Evolutionary conservation across 108 stramenopile genomes (phyloP), one percentile per base, ranked within the genome.

Genomic region (Cyclostephanos invisitatus): DNA sequence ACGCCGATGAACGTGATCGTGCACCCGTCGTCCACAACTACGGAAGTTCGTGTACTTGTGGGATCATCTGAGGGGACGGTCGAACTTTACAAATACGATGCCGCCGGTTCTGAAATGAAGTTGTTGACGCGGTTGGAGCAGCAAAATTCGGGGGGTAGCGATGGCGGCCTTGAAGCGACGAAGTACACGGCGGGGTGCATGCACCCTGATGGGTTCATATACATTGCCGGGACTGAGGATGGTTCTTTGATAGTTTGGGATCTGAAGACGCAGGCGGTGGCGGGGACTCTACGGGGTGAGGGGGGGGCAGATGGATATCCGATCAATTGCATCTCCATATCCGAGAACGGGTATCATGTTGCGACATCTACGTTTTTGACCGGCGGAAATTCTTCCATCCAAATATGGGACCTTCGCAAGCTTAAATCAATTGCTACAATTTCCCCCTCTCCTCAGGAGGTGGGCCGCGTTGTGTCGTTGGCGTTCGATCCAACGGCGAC

Each of bases 121-220:
- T 53, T 72, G 18, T 32, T 67, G 49, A 49, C 72, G 25, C 29
- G 36, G 20, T 82, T 77, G 60, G 38, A 70, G 40, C 53, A 25
- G 20, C 32, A 36, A 20, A 69, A 60, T 2, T n/a, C 67, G 84
- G 76, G 64, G 24, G 74, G 72, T 6, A 50, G 74, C 46, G 68
- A 73, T 9, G 42, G 40, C 25, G 65, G 54, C 11, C 57, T 54
- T 9, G 35, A 63, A 10, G 27, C 44, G 36, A 66, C 49, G 11
- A 68, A 71, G 17, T 87, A 80, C 58, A 82, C 91, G 1, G 75
- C 73, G 36, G 91, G 85, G 11, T 82, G 68, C 24, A 38, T 98
- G 51, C 97, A 98, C 81, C 96, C 96, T 10, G 97, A 98, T 83
- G 97, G 97, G 25, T 70, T 96, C 18, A 83, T 98, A 51, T 88